These are phyloP conservation scores for Geotrichum cucujoidarum DNA, from an alignment of 1,139 yeast species.

Conservation along the genomic window DNA sequence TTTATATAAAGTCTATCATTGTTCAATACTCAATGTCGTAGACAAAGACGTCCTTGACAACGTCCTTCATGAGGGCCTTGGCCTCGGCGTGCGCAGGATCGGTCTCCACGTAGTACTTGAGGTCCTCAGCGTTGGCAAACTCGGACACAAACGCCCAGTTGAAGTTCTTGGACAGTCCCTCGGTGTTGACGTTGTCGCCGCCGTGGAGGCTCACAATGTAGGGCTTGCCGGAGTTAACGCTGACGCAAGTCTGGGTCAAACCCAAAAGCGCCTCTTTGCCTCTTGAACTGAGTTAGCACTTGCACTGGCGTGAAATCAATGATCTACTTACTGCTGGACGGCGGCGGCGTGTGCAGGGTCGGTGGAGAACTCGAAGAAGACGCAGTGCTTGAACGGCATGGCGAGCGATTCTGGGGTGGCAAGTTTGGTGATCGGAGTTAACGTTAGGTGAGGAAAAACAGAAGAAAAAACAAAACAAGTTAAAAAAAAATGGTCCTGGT, in stretches of 20 bases:
- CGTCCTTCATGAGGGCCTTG: not conserved
- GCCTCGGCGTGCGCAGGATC: conserved; percentile 7
- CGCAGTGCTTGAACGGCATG: conserved; percentile 17
- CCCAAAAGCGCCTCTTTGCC: not conserved
- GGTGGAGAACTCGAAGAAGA: conserved; percentile 8
- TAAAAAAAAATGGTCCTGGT: conserved; percentile 3
- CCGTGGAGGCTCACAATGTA: not conserved
- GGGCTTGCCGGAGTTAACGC: not conserved
- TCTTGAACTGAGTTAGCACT: not conserved
- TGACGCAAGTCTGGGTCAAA: not conserved
- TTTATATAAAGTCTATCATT: too few relatives aligned
- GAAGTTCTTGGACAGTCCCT: conserved; percentile 2
- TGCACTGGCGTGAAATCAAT: not conserved
- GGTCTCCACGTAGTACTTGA: conserved; percentile 2
- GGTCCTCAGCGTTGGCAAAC: conserved; percentile 4
- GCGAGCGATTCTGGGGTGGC: not conserved
- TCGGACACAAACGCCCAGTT: conserved; percentile 13
- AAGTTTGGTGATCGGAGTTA: not conserved
- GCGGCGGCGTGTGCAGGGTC: not conserved
- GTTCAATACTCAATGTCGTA: conserved; percentile 10
- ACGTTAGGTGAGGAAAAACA: not conserved
- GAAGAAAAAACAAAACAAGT: not conserved
- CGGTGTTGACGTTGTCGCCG: conserved; percentile 4
- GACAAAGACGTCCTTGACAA: conserved; percentile 8
- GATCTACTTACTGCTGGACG: not conserved